Evolutionary conservation across 768 basidiomycete species (phyloP), one percentile per base, ranked within the genome.

Genomic region (Trametes punicea): DNA sequence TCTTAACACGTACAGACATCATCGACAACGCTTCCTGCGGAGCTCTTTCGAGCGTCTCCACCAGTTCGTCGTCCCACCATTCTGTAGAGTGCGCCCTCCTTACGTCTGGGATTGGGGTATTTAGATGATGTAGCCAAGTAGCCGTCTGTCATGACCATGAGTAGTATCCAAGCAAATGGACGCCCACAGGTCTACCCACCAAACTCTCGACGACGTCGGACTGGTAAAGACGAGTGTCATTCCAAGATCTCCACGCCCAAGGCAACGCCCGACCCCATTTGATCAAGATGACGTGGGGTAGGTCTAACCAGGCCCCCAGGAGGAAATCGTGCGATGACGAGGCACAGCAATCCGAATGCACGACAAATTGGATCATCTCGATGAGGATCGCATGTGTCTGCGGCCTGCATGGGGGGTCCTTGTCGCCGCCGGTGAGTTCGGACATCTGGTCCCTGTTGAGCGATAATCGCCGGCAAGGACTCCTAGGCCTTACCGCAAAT

Each of bases 171-270:
- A 25, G 2, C 5, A 16, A 2, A 2, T n/a, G 1, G 13, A 23
- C n/a, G n/a, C n/a, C n/a, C n/a, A n/a, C 15, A 20, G 2, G 15
- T 3, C 20, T 8, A 44, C 56, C 21, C 6, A 61, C 60, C 27
- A 61, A 30, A n/a, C 66, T 65, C 4, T 74, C 67, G 42, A 87
- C 72, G 26, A 70, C 71, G 50, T 85, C 84, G 2, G 77, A 71
- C 31, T 81, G 69, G 26, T 77, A 73, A 34, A 72, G 65, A 20
- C 81, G 75, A 55, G 73, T 71, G 62, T 88, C 86, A 44, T 70
- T 66, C 84, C 86, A 90, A 6, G 77, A 67, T 10, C 65, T 69
- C 87, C 89, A 91, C 51, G 74, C 74, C 87, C 88, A 89, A 1
- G 79, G 76, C 2, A 86, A 66, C 10, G 78, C 69, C 10, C 74